Evolutionary conservation across 1,284 basidiomycete species (phyloP), one percentile per base, ranked within the genome.

Genomic region (Sporisorium graminicola): DNA sequence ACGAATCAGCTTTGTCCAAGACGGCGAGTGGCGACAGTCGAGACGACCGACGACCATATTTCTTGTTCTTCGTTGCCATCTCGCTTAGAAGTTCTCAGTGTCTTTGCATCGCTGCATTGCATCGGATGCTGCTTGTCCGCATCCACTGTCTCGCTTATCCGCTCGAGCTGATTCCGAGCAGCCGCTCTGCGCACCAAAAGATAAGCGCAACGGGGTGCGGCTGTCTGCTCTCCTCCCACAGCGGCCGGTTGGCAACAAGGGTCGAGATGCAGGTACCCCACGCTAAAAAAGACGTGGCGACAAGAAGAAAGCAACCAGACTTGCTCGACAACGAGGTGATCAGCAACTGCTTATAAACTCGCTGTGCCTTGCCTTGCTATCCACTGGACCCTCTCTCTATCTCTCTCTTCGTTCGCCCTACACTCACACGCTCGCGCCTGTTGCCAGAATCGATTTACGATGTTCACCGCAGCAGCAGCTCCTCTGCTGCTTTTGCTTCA

Each of bases 401-500:
- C n/a, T n/a, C n/a, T n/a, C n/a, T n/a, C n/a, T n/a, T n/a, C n/a
- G n/a, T n/a, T n/a, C n/a, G n/a, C n/a, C 18, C 26, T 29, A 29
- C 12, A 8, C 55, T 5, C 24, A 51, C 33, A 24, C 24, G 8
- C 16, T n/a, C 10, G 6, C 16, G n/a, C 18, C 18, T 40, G 12
- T 14, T 1, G 20, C 29, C n/a, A n/a, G n/a, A n/a, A n/a, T n/a
- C n/a, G n/a, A 16, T 14, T 2, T 5, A 31, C 29, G 29, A 31
- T n/a, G n/a, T n/a, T n/a, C n/a, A n/a, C n/a, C 18, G 40, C 54
- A 24, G 40, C 40, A 20, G 40, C 54, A 33, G 37, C 14, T 16
- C n/a, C 54, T 8, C 29, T 61, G 20, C 58, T 67, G n/a, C 65
- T 67, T 7, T 42, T 70, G 8, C 47, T 56, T 12, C 67, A 70